phyloP scores from a whole-genome alignment of 2,329 filamentous ascomycete species.

The Chrysosporium keratinophilum region DNA sequence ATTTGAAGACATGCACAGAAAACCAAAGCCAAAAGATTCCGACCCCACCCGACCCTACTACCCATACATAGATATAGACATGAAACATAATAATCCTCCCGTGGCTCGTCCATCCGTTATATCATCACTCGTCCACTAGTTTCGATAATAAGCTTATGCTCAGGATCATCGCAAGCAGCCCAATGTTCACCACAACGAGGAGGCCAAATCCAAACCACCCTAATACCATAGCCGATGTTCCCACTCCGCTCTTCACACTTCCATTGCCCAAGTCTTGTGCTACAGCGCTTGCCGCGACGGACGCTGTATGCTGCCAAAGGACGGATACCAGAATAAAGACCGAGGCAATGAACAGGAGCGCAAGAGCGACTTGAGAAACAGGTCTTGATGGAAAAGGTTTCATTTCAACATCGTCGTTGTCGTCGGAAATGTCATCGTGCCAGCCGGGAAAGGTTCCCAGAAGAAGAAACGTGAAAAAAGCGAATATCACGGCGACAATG shows the following conservation, averaged over 20 bases:
- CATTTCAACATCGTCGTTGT: constrained; percentile 76
- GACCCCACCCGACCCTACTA: not conserved
- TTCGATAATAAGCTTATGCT: constrained; percentile 73
- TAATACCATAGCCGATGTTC: constrained; percentile 90
- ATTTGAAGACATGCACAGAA: not conserved
- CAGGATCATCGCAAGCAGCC: constrained; percentile 88
- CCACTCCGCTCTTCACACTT: constrained; percentile 73
- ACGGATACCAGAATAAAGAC: constrained; percentile 58
- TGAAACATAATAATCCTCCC: not conserved
- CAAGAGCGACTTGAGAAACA: constrained; percentile 84
- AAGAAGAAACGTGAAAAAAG: constrained; percentile 88
- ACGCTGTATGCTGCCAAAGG: constrained; percentile 68
- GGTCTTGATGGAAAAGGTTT: constrained; percentile 88
- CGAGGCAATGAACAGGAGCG: constrained; percentile 69
- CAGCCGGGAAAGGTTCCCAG: constrained; percentile 95
- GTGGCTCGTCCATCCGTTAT: not conserved
- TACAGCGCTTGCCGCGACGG: constrained; percentile 86
- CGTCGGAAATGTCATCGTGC: constrained; percentile 74
- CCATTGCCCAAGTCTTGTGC: constrained; percentile 89
- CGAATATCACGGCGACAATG: constrained; percentile 95
- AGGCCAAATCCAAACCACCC: constrained; percentile 95
- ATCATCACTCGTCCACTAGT: constrained; percentile 35
- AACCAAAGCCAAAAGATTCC: not conserved
- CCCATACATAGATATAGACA: constrained; percentile 1
- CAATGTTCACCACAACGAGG: constrained; percentile 90